Conservation (phyloP, 495 filamentous ascomycete genomes). For the Hamigera avellanea region DNA sequence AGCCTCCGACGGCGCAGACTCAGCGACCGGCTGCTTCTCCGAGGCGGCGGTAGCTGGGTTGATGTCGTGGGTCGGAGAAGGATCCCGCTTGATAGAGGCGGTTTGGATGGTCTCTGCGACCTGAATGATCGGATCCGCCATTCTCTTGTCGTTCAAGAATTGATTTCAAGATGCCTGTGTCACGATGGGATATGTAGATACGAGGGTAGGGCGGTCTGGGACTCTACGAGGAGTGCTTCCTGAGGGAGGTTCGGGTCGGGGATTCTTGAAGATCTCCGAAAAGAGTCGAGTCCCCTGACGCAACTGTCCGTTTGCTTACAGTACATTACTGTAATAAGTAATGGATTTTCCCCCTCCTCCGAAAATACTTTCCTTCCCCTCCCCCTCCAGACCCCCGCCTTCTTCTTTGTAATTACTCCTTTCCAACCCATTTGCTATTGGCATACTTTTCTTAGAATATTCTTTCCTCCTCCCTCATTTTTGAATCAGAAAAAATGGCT, state of each 20-base stretch:
- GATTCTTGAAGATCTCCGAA: background rate
- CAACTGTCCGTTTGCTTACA: background rate
- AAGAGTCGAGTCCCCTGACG: background rate
- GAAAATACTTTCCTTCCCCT: slow-evolving; percentile 1
- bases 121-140: slow-evolving; percentile 41
- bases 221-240: background rate
- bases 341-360: background rate
- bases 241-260: background rate
- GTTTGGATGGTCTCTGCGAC: slow-evolving; percentile 69
- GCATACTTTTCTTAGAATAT: slow-evolving; percentile 1
- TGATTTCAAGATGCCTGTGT: too few species aligned
- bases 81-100: slow-evolving; percentile 57
- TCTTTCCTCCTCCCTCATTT: slow-evolving; percentile 5
- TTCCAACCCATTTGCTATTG: slow-evolving; percentile 1
- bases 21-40: slow-evolving; percentile 34
- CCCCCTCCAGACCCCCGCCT: background rate
- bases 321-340: background rate
- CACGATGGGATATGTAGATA: too few species aligned
- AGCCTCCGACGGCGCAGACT: slow-evolving; percentile 36
- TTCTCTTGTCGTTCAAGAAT: slow-evolving; percentile 3
- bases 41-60: slow-evolving; percentile 68
- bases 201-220: too few species aligned
- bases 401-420: background rate
- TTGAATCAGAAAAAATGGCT: slow-evolving; percentile 44
- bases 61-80: slow-evolving; percentile 61